Evolutionary conservation across 106 monocot species (phyloP).

Genomic region (Agapanthus africanus): DNA sequence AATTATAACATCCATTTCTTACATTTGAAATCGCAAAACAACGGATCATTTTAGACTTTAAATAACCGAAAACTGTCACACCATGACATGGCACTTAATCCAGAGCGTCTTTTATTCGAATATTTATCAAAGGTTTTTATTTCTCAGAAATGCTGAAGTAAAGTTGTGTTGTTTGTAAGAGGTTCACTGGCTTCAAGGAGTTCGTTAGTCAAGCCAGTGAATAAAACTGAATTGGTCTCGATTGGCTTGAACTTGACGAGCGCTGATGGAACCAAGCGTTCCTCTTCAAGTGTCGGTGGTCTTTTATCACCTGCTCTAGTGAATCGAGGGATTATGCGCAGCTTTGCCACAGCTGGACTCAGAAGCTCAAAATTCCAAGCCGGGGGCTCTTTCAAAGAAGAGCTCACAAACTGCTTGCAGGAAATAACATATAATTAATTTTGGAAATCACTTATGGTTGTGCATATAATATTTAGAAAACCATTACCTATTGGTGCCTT

Average conservation of each 20-base stretch:
- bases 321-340: constrained; percentile 39
- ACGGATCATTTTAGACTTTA: no score
- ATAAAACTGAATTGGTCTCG: constrained; percentile 61
- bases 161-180: constrained; percentile 22
- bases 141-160: constrained; percentile 14
- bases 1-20: no score
- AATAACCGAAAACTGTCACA: no score
- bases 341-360: constrained; percentile 40
- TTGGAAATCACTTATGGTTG: no score
- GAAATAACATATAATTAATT: no score
- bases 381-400: constrained; percentile 64
- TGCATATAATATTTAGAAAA: no score
- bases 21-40: no score
- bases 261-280: constrained; percentile 74
- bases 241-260: constrained; percentile 72
- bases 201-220: constrained; percentile 61
- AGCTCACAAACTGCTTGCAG: constrained; percentile 86
- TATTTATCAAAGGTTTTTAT: no score
- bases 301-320: constrained; percentile 27
- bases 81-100: no score
- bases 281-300: constrained; percentile 60
- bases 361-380: constrained; percentile 79
- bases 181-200: constrained; percentile 69
- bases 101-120: no score
- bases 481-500: no score